phyloP scores from a whole-genome alignment of 1,284 basidiomycete genomes.

The Naganishia albida region DNA sequence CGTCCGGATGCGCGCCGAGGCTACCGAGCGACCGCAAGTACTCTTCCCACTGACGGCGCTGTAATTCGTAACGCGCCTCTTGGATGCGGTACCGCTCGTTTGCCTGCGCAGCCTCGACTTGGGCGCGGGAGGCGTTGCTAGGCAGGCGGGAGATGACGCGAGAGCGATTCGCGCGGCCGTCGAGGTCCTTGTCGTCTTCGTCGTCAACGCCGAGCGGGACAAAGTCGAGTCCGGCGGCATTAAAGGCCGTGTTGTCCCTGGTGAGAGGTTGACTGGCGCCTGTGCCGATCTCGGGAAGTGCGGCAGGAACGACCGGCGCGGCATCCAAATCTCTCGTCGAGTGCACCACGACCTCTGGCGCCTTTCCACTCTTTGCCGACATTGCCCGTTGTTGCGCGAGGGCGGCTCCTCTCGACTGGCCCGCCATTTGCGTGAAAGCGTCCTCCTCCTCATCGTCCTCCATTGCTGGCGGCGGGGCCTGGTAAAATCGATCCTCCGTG shows the following conservation, averaged over 20 bases:
- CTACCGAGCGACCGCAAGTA: background rate
- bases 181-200: conserved; percentile 7
- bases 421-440: background rate
- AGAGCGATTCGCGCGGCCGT: background rate
- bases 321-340: background rate
- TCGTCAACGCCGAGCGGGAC: conserved; percentile 4
- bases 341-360: background rate
- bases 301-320: background rate
- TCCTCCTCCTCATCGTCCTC: conserved; percentile 1
- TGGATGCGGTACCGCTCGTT: background rate
- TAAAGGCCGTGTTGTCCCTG: conserved; percentile 22
- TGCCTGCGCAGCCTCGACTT: background rate
- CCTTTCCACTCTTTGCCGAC: background rate
- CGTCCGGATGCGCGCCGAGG: background rate
- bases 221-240: conserved; percentile 7
- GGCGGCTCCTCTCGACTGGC: background rate
- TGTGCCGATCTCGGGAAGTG: conserved; percentile 16
- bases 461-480: background rate
- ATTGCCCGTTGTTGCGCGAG: background rate
- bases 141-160: background rate
- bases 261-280: conserved; percentile 1
- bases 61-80: background rate
- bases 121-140: background rate
- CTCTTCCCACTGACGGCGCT: background rate
- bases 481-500: conserved; percentile 1